A percentile compares a stretch with the other conserved stretches of the same genome.
phyloP scores from a whole-genome alignment of 1,284 basidiomycete species.

The Cutaneotrichosporon cavernicola region DNA sequence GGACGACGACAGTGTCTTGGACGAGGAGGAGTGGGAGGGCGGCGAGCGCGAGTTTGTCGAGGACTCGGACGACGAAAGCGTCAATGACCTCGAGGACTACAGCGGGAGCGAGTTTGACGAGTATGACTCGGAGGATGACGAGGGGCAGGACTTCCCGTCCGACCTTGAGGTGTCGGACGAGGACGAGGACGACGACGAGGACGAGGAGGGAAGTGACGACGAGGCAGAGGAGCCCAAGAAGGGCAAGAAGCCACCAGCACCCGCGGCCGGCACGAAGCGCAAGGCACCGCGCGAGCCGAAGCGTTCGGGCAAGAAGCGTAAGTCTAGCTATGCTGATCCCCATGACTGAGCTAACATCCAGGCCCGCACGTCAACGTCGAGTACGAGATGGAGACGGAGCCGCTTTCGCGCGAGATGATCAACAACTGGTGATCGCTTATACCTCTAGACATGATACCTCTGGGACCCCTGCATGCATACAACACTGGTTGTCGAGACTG shows the following conservation, averaged over 20 bases:
- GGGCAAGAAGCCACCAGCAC: slow-evolving; percentile 23
- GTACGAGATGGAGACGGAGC: slow-evolving; percentile 88
- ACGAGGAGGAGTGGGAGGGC: slow-evolving; percentile 59
- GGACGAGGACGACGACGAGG: slow-evolving; percentile 41
- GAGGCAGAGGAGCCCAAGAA: slow-evolving; percentile 24
- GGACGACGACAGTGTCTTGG: slow-evolving; percentile 60
- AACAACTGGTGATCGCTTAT: slow-evolving; percentile 51
- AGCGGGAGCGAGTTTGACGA: slow-evolving; percentile 49
- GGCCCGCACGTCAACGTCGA: slow-evolving; percentile 82
- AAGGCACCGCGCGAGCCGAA: slow-evolving; percentile 59
- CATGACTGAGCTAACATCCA: slow-evolving; percentile 9
- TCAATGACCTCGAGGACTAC: slow-evolving; percentile 63
- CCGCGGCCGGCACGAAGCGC: slow-evolving; percentile 44
- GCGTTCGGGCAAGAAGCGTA: slow-evolving; percentile 55
- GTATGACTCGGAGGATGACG: slow-evolving; percentile 46
- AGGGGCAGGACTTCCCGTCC: slow-evolving; percentile 44
- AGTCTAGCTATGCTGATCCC: slow-evolving; percentile 10
- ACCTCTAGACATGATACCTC: slow-evolving; percentile 7
- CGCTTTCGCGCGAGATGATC: slow-evolving; percentile 56
- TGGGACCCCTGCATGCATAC: slow-evolving; percentile 28
- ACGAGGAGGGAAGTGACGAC: slow-evolving; percentile 48
- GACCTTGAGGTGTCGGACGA: slow-evolving; percentile 51
- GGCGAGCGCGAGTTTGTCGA: slow-evolving; percentile 76
- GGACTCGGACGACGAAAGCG: slow-evolving; percentile 62
- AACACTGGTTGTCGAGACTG: slow-evolving; percentile 24